Base-by-base conservation (phyloP, 177 flowering plant genomes). In the Telopea speciosissima region DNA sequence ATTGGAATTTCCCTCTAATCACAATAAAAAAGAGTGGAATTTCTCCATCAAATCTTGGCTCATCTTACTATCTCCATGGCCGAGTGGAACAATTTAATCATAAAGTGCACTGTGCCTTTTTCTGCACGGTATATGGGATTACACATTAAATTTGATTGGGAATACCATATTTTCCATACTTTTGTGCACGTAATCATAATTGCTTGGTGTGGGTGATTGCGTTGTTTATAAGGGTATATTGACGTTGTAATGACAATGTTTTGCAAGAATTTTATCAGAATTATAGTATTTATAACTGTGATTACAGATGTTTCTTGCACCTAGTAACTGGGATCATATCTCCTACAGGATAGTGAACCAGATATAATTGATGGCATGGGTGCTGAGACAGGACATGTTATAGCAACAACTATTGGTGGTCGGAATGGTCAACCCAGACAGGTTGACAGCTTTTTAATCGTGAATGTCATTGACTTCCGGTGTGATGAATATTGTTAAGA, bases 361-460 rank as follows among this genome's bases (percentile, higher is more conserved):
- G 93, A 89, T 73, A 73, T 84, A 61, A 82, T 87, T 75, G 88
- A 86, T 70, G 91, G 93, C 68, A 89, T 83, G 75, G 93, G 90
- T 70, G 79, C 93, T 76, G 93, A 88, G 79, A 74, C 87, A 36
- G 93, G 91, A 23, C 91, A 88, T 80, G 83, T 87, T 13, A 86
- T 88, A 67, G 79, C 91, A 73, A 86, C 90, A 12, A 82, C 86
- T 23, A 73, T 86, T 70, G 89, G 91, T 71, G 89, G 87, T 63
- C 85, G 89, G 74, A 88, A 84, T 81, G 91, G 89, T 78, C 91
- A 84, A 77, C 70, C 91, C 62, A 89, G 74, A 79, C 94, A 88
- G 89, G 94, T 89, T 44, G 62, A 72, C 58, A 44, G 62, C 10
- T 70, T 68, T 31, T 67, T 67, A 33, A 62, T 52, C n/a, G 22